Base-by-base conservation (phyloP, 2,329 filamentous ascomycete species). In the Xylariomycetidae sp. region DNA sequence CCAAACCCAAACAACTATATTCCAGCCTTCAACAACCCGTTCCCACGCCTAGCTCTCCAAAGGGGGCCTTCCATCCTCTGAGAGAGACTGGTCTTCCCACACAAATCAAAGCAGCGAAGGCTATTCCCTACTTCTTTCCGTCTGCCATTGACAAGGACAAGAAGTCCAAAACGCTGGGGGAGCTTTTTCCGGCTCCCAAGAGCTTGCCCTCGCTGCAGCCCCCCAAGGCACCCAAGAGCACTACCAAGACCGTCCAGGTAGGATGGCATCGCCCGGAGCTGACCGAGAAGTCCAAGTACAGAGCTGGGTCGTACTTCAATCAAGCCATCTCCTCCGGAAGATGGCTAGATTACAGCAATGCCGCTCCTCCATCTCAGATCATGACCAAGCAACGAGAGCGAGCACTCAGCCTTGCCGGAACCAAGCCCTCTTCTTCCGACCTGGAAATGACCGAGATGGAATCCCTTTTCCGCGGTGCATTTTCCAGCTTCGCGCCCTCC, bases 401-500 rank as follows among this genome's bases (percentile, higher is more conserved):
- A 28, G 80, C 82, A 2, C 66, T 87, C 46, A 88, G 82, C 48
- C 66, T 75, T 51, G 80, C 63, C 25, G 80, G 70, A 45, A 72
- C 64, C 54, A 75, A 79, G 58, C 73, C 72, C 5, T 72, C 72
- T 3, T 58, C 66, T 5, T 61, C 63, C 1, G 77, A 81, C 43
- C 53, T 75, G 1, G 70, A 84, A 50, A 66, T 76, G 47, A 74
- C 76, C 4, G 82, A 83, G 53, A 77, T 88, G 60, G 85, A 89
- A 46, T 72, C 80, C 0, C 63, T 89, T 8, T 90, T 89, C 52
- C 74, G 83, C 18, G 78, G 82, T 34, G 85, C 81, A 2, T 90
- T 88, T 56, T 88, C 83, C 1, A 85, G 82, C 50, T 90, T 89
- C 56, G 85, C 85, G 5, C 85, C 85, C 0, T 79, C 74, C 32